phyloP scores from a whole-genome alignment of 1,284 basidiomycete species.

The Tilletiopsis washingtonensis region DNA sequence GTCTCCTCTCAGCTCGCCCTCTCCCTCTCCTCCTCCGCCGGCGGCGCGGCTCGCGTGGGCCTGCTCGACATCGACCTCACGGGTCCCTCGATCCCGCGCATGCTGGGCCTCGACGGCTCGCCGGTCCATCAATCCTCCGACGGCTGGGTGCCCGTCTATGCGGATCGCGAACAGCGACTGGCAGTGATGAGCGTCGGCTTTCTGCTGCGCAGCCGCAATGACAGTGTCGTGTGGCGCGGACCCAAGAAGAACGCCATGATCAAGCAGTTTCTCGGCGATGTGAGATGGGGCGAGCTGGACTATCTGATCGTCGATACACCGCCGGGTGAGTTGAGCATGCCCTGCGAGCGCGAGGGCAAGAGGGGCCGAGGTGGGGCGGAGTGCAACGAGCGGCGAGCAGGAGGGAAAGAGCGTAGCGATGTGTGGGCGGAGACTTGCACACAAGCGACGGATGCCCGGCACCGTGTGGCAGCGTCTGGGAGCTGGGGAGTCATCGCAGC shows the following conservation, averaged over 20 bases:
- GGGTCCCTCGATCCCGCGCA: slow-evolving; percentile 90
- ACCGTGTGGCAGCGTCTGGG: too few species aligned
- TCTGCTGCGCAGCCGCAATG: slow-evolving; percentile 76
- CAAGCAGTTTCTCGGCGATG: slow-evolving; percentile 89
- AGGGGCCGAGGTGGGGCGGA: too few species aligned
- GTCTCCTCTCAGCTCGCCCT: slow-evolving; percentile 88
- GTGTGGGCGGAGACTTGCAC: too few species aligned
- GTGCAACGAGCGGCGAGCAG: too few species aligned
- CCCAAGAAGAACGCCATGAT: slow-evolving; percentile 99
- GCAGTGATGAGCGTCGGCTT: slow-evolving; percentile 97
- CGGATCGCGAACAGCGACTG: slow-evolving; percentile 53
- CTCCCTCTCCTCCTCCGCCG: slow-evolving; percentile 49
- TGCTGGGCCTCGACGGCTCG: slow-evolving; percentile 84
- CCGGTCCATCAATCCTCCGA: slow-evolving; percentile 70
- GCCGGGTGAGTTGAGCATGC: slow-evolving; percentile 60
- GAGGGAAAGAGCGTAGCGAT: too few species aligned
- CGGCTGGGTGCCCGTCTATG: slow-evolving; percentile 96
- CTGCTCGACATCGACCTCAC: slow-evolving; percentile 94
- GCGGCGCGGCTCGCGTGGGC: slow-evolving; percentile 56
- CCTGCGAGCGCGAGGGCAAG: too few species aligned
- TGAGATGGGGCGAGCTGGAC: slow-evolving; percentile 91
- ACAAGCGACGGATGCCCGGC: too few species aligned
- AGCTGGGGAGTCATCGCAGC: too few species aligned
- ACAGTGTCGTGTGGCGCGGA: slow-evolving; percentile 94
- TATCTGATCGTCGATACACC: slow-evolving; percentile 96